A percentile compares a stretch with the other conserved stretches of the same genome.
These are phyloP conservation scores for Neoboletus magnificus DNA, from an alignment of 768 basidiomycete species.

Conservation along the genomic window DNA sequence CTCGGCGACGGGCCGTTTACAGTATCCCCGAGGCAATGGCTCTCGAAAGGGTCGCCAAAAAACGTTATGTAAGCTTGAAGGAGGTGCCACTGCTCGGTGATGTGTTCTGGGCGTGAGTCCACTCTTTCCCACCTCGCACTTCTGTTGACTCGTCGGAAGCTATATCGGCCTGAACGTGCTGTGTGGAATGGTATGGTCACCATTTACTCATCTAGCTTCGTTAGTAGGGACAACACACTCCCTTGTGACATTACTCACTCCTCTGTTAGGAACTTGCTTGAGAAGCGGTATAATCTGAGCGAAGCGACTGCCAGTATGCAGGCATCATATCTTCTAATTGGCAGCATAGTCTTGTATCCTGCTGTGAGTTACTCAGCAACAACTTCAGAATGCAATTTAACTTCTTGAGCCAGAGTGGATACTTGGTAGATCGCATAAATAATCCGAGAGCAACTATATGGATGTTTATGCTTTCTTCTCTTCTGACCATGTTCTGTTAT, in stretches of 20 bases:
- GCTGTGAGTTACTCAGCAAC: slow-evolving; percentile 41
- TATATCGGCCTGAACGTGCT: slow-evolving; percentile 75
- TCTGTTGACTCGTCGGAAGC: slow-evolving; percentile 32
- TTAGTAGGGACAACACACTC: slow-evolving; percentile 39
- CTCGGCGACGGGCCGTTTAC: slow-evolving; percentile 41
- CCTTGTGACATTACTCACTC: slow-evolving; percentile 1
- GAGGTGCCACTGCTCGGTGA: slow-evolving; percentile 69
- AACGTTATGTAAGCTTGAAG: slow-evolving; percentile 55
- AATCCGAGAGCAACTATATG: slow-evolving; percentile 55
- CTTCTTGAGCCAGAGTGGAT: slow-evolving; percentile 49
- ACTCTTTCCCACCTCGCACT: neutral
- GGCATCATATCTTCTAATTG: slow-evolving; percentile 70
- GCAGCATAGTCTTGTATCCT: slow-evolving; percentile 68
- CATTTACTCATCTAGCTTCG: slow-evolving; percentile 76
- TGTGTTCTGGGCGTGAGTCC: slow-evolving; percentile 70
- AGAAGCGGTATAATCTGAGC: slow-evolving; percentile 57
- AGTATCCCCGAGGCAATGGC: slow-evolving; percentile 57
- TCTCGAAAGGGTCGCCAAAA: slow-evolving; percentile 61
- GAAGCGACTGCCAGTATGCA: slow-evolving; percentile 60
- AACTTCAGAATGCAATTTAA: neutral
- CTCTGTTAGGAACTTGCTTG: slow-evolving; percentile 60
- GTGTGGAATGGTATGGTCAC: slow-evolving; percentile 75
- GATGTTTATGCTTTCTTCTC: slow-evolving; percentile 55
- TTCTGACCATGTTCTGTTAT: slow-evolving; percentile 59
- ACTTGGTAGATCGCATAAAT: slow-evolving; percentile 57